Percentiles rank a stretch among this genome's conserved stretches.
Conservation (phyloP, 75 land plant species). For the Selaginella tamariscina region DNA sequence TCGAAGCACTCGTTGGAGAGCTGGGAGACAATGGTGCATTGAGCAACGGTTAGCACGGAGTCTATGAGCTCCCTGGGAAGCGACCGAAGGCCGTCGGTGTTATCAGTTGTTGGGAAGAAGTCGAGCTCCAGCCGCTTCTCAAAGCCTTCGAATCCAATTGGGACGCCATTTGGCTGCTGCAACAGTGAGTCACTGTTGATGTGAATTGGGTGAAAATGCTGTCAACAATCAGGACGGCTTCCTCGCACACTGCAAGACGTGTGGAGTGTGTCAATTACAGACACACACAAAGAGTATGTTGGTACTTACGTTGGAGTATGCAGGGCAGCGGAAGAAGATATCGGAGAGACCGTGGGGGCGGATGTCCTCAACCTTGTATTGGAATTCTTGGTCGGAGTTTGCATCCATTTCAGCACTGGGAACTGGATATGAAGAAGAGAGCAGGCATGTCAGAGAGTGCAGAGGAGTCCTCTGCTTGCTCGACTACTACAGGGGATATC, state of each 20-base stretch:
- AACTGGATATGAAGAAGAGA: background rate
- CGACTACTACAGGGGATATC: no score
- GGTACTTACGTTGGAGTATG: background rate
- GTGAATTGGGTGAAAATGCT: background rate
- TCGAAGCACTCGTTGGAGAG: slow-evolving; percentile 47
- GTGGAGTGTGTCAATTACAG: background rate
- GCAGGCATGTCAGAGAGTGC: background rate
- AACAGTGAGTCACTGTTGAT: background rate
- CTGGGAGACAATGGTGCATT: slow-evolving; percentile 64
- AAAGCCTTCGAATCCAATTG: slow-evolving; percentile 70
- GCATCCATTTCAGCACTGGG: background rate
- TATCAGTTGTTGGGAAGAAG: slow-evolving; percentile 27
- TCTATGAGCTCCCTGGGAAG: slow-evolving; percentile 26
- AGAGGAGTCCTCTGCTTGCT: no score
- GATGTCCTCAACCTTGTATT: background rate
- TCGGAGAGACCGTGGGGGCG: background rate
- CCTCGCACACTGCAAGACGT: background rate
- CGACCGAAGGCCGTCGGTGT: slow-evolving; percentile 34
- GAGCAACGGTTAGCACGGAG: slow-evolving; percentile 39
- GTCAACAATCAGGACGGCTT: background rate
- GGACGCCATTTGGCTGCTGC: slow-evolving; percentile 24
- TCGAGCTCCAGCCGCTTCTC: slow-evolving; percentile 70
- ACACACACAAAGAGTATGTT: background rate
- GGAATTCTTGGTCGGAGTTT: background rate
- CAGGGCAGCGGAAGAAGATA: background rate